A percentile compares a stretch with the other conserved stretches of the same genome.
Evolutionary conservation across 306 rosid genomes (phyloP).

Genomic region (Cucurbita moschata): DNA sequence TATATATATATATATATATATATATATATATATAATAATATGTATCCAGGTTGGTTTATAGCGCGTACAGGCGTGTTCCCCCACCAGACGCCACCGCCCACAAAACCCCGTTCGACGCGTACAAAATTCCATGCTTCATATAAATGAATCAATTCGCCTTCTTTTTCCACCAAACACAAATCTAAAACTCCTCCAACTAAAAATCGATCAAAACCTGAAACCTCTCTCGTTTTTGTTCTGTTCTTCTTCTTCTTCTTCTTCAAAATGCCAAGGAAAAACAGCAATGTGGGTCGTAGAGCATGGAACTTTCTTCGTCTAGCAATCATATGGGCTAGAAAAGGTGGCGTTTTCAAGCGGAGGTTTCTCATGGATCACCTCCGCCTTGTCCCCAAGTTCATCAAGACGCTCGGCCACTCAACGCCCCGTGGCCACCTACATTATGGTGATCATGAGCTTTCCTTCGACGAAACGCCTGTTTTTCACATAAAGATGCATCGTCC

Average conservation of each 20-base stretch:
- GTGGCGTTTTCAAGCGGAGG: conserved; percentile 46
- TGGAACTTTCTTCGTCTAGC: conserved; percentile 64
- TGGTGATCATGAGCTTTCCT: conserved; percentile 67
- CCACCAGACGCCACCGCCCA: background rate
- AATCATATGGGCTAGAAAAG: conserved; percentile 66
- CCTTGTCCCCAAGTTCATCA: conserved; percentile 41
- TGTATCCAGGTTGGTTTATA: conserved; percentile 7
- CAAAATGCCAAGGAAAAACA: conserved; percentile 28
- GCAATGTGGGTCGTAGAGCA: conserved; percentile 25
- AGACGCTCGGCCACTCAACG: conserved; percentile 19
- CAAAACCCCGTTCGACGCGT: background rate
- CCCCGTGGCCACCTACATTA: conserved; percentile 20
- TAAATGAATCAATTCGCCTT: background rate
- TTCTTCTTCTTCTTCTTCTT: background rate
- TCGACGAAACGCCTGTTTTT: conserved; percentile 60
- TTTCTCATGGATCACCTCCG: conserved; percentile 38
- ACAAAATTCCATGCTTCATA: background rate
- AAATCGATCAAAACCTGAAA: background rate
- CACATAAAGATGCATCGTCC: conserved; percentile 39
- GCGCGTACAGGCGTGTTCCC: conserved; percentile 18
- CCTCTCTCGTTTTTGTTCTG: background rate
- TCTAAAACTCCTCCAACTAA: background rate
- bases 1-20: background rate
- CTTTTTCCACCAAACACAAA: background rate
- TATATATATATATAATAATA: background rate